These are phyloP conservation scores for Fistulifera pelliculosa DNA, from an alignment of 108 stramenopile species.

Conservation along the genomic window DNA sequence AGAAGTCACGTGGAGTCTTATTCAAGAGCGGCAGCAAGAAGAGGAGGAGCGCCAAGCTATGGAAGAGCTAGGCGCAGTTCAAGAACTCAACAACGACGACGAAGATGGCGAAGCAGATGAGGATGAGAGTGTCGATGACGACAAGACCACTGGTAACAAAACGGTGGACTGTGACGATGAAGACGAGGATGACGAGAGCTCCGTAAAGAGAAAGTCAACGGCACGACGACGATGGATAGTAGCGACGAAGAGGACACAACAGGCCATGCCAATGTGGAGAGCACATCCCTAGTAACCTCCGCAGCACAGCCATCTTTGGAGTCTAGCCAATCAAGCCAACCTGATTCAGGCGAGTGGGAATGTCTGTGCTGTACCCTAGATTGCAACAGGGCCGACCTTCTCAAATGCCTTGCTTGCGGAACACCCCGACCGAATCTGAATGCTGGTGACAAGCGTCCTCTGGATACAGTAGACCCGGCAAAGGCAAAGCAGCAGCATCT, in stretches of 20 bases:
- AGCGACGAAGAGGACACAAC: constrained; percentile 7
- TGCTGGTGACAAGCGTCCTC: too few relatives aligned
- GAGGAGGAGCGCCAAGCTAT: constrained; percentile 73
- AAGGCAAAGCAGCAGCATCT: constrained; percentile 10
- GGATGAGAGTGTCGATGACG: constrained; percentile 6
- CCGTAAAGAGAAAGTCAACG: background rate
- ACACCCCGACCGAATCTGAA: too few relatives aligned
- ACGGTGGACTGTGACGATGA: constrained; percentile 12
- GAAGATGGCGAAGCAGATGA: constrained; percentile 9
- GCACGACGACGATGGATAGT: background rate
- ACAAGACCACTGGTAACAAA: constrained; percentile 1
- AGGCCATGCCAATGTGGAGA: background rate
- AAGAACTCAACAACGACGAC: constrained; percentile 16
- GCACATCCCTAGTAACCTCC: background rate
- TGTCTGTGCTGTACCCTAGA: constrained; percentile 42
- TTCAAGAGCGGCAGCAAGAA: constrained; percentile 82
- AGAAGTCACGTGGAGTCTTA: constrained; percentile 88
- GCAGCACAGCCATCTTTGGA: constrained; percentile 9
- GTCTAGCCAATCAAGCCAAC: constrained; percentile 3
- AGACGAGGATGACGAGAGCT: constrained; percentile 16
- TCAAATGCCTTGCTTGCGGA: constrained; percentile 40
- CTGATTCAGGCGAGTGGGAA: background rate
- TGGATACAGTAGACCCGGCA: constrained; percentile 1
- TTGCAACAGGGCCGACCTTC: constrained; percentile 26
- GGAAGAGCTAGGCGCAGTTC: constrained; percentile 44